Evolutionary conservation across 768 basidiomycete species (phyloP), one percentile per base, ranked within the genome.

Genomic region (Clitopilus passeckerianus): DNA sequence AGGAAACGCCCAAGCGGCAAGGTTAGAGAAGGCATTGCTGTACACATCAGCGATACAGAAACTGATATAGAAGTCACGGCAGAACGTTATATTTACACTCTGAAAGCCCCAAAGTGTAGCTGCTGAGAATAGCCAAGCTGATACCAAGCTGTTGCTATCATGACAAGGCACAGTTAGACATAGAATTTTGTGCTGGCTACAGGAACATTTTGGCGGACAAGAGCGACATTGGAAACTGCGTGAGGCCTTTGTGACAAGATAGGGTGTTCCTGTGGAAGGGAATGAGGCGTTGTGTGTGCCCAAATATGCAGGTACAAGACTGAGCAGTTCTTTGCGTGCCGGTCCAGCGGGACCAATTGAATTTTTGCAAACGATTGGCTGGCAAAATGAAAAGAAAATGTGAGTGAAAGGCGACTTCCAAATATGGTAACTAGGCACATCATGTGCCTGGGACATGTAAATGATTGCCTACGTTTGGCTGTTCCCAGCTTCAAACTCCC

Each of bases 361-460:
- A n/a, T 41, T 41, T 41, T n/a, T 15, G n/a, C 37, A 3, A 41
- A n/a, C 37, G 14, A 41, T 15, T 41, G 37, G 27, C 10, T 41
- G 37, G 37, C 37, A 41, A 41, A 41, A 41, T 41, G 37, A 41
- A 41, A 41, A 12, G 37, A 41, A n/a, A 15, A n/a, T 9, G 37
- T 15, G 37, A 14, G 37, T 41, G 37, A 5, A 9, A 30, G 37
- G 37, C 12, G 10, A 41, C 37, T 41, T 41, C 37, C 37, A 15
- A 41, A 41, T 15, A 41, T 41, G n/a, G 37, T 41, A 41, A 41
- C n/a, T 10, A 50, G 46, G 46, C 46, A 50, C 46, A 50, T 57
- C 33, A 62, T 53, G 66, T 67, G 64, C 63, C 66, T 67, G 64
- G 56, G 37, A 37, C 24, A 30, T 56, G 64, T 59, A 63, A 63